Conservation (phyloP, 2,329 filamentous ascomycete genomes). For the Fusarium burgessii region DNA sequence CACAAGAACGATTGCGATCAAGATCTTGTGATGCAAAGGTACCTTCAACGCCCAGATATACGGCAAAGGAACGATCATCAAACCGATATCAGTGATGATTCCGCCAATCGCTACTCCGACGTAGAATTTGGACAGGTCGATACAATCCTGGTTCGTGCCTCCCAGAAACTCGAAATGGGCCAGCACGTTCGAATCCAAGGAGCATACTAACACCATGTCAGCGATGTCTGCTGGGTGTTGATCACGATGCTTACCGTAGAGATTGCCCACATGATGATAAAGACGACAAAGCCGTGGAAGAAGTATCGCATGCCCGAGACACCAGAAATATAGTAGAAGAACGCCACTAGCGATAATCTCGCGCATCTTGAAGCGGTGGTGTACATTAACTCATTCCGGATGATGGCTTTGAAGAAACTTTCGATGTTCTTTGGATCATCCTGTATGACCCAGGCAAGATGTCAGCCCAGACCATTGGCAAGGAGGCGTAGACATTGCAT, state of each 20-base stretch:
- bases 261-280: constrained; percentile 10
- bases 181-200: constrained; percentile 16
- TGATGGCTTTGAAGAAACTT: constrained; percentile 3
- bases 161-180: constrained; percentile 6
- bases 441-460: neutral
- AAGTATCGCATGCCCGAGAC: constrained; percentile 12
- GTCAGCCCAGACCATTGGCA: neutral
- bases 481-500: no score
- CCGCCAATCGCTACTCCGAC: constrained; percentile 14
- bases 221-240: rapidly evolving
- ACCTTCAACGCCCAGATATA: constrained; percentile 4
- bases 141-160: constrained; percentile 15
- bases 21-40: neutral
- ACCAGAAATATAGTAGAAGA: neutral
- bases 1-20: constrained; percentile 2
- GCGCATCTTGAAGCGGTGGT: neutral
- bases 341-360: neutral
- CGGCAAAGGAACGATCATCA: constrained; percentile 3
- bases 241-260: neutral
- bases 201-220: neutral
- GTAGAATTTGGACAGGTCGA: constrained; percentile 15
- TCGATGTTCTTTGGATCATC: neutral
- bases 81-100: constrained; percentile 4
- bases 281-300: neutral
- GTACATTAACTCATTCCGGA: constrained; percentile 1